Evolutionary conservation across 2,329 filamentous ascomycete species (phyloP).

Genomic region (Lachnellula willkommii): DNA sequence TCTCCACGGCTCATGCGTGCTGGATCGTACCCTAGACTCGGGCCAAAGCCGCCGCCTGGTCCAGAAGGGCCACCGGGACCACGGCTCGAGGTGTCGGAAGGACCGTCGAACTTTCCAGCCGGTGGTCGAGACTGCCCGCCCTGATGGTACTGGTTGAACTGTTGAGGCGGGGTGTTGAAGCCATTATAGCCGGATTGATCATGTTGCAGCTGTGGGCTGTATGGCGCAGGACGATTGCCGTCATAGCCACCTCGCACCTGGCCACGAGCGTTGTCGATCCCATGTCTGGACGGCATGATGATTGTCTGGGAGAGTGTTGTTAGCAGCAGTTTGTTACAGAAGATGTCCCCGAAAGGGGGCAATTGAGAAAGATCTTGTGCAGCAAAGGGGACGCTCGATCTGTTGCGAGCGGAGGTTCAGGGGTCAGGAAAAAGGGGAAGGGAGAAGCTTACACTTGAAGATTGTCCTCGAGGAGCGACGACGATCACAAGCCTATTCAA

Average conservation of each 20-base stretch:
- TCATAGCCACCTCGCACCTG: not conserved
- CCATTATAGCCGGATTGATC: not conserved
- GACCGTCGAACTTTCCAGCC: not conserved
- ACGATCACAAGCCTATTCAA: no score
- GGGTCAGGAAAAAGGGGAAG: no score
- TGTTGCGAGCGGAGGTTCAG: no score
- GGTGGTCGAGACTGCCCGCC: not conserved
- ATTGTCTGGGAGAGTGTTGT: no score
- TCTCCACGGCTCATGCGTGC: constrained; percentile 20
- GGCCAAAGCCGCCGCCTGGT: not conserved
- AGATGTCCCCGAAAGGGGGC: no score
- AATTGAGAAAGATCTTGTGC: no score
- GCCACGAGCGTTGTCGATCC: not conserved
- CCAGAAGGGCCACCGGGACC: not conserved
- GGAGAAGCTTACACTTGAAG: no score
- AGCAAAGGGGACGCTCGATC: no score
- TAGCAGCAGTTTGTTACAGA: no score
- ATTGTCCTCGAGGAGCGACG: no score
- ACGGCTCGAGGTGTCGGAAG: not conserved
- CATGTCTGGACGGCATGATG: not conserved
- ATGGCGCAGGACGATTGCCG: not conserved
- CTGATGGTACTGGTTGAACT: no score
- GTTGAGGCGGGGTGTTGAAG: no score
- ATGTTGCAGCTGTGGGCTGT: not conserved
- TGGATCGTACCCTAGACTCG: constrained; percentile 39